Evolutionary conservation across 1,284 basidiomycete genomes (phyloP).

Genomic region (Serendipita sp.): DNA sequence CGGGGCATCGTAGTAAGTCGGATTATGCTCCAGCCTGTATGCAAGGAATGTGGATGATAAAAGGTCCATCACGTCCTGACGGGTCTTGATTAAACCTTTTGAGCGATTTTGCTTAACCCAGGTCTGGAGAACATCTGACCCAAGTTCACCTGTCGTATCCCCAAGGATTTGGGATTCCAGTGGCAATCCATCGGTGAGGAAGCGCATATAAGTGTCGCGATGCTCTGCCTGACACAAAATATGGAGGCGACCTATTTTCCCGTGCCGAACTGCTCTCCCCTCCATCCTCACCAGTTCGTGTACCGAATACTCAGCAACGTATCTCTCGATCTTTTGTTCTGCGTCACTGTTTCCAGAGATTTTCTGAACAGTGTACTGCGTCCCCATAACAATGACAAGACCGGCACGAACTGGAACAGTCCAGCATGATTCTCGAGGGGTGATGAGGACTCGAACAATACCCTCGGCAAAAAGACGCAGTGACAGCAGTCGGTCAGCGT

Average conservation of each 20-base stretch:
- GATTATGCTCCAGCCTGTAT: slow-evolving; percentile 62
- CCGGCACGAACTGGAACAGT: slow-evolving; percentile 66
- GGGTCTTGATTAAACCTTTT: slow-evolving; percentile 30
- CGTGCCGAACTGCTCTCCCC: slow-evolving; percentile 60
- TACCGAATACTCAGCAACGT: slow-evolving; percentile 65
- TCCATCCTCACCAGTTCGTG: slow-evolving; percentile 86
- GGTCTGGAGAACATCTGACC: slow-evolving; percentile 26
- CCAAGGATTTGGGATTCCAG: slow-evolving; percentile 65
- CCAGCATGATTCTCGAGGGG: slow-evolving; percentile 77
- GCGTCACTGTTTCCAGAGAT: neutral
- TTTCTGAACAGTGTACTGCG: slow-evolving; percentile 51
- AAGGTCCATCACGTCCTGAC: slow-evolving; percentile 60
- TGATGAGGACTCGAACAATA: slow-evolving; percentile 69
- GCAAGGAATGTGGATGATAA: slow-evolving; percentile 75
- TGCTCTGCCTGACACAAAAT: slow-evolving; percentile 80
- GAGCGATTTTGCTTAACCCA: slow-evolving; percentile 38
- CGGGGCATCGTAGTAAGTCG: slow-evolving; percentile 67
- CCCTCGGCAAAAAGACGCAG: slow-evolving; percentile 76
- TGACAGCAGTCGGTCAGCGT: slow-evolving; percentile 59
- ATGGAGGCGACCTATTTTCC: slow-evolving; percentile 53
- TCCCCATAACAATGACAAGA: slow-evolving; percentile 81
- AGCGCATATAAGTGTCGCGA: slow-evolving; percentile 62
- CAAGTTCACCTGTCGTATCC: slow-evolving; percentile 21
- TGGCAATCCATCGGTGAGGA: slow-evolving; percentile 76
- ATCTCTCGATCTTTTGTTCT: slow-evolving; percentile 31